Percentiles rank a stretch among this genome's conserved stretches.
These are phyloP conservation scores for Brasilioporus rufonigricans DNA, from an alignment of 768 basidiomycete genomes.

Conservation along the genomic window DNA sequence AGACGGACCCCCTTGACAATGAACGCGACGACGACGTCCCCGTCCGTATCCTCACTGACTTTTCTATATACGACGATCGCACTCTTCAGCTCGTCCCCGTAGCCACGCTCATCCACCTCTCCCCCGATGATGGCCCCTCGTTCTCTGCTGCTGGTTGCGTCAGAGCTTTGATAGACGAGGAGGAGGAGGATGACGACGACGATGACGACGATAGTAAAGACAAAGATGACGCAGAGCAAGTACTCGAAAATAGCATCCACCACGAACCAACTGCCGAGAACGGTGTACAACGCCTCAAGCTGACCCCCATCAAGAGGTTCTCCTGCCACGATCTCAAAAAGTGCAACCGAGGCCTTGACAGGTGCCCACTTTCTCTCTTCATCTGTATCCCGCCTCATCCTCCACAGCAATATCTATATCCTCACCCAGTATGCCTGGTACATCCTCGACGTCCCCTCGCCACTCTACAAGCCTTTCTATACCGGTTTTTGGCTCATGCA, in stretches of 20 bases:
- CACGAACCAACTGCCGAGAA: constrained; percentile 3
- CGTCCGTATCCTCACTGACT: constrained; percentile 53
- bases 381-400: constrained; percentile 8
- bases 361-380: constrained; percentile 31
- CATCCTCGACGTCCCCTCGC: constrained; percentile 53
- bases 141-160: constrained; percentile 42
- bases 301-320: constrained; percentile 46
- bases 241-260: neutral
- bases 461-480: constrained; percentile 45
- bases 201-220: constrained; percentile 25
- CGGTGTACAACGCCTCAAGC: constrained; percentile 33
- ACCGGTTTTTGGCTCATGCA: constrained; percentile 48
- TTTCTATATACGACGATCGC: constrained; percentile 46
- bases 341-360: constrained; percentile 36
- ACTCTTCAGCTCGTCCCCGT: constrained; percentile 41
- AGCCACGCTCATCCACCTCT: constrained; percentile 36
- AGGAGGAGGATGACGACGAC: constrained; percentile 27
- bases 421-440: constrained; percentile 68
- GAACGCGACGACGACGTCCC: constrained; percentile 43
- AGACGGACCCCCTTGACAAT: constrained; percentile 31
- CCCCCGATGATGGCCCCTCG: constrained; percentile 13
- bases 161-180: constrained; percentile 35
- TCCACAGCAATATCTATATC: constrained; percentile 58
- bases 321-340: constrained; percentile 41
- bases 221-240: constrained; percentile 16